A percentile compares a stretch with the other conserved stretches of the same genome.
These are phyloP conservation scores for Globisporangium megalacanthum DNA, from an alignment of 352 stramenopile genomes.

Conservation along the genomic window DNA sequence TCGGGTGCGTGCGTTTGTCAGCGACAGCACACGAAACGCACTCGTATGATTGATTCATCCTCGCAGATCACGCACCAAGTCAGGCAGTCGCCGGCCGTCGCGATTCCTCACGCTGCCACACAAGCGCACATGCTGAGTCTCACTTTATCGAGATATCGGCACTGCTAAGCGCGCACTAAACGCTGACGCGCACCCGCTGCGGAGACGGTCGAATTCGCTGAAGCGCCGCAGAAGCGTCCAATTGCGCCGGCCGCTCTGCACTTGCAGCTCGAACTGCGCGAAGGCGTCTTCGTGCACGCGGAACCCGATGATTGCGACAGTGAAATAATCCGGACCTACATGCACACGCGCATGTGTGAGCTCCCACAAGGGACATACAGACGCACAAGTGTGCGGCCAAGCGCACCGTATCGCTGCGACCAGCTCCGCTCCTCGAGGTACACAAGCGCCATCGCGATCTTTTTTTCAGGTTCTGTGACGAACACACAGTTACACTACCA, in stretches of 20 bases:
- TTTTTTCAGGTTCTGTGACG: background rate
- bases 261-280: slow-evolving; percentile 61
- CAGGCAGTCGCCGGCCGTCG: slow-evolving; percentile 33
- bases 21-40: background rate
- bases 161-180: too few relatives aligned
- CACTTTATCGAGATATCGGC: too few relatives aligned
- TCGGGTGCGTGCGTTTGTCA: background rate
- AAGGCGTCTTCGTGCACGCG: slow-evolving; percentile 41
- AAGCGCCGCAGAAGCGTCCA: slow-evolving; percentile 69
- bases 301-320: slow-evolving; percentile 47
- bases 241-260: slow-evolving; percentile 62
- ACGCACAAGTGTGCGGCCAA: slow-evolving; percentile 4
- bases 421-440: slow-evolving; percentile 65
- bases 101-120: slow-evolving; percentile 36
- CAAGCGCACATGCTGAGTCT: too few relatives aligned
- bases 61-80: slow-evolving; percentile 19
- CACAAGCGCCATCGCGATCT: slow-evolving; percentile 53
- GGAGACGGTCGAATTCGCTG: slow-evolving; percentile 62
- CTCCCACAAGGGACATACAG: background rate
- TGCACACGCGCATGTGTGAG: background rate
- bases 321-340: slow-evolving; percentile 71
- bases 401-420: slow-evolving; percentile 64
- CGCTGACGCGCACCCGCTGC: slow-evolving; percentile 24
- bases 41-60: background rate
- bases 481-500: background rate